Evolutionary conservation across 768 basidiomycete genomes (phyloP).

Genomic region (Termitomyces sp.): DNA sequence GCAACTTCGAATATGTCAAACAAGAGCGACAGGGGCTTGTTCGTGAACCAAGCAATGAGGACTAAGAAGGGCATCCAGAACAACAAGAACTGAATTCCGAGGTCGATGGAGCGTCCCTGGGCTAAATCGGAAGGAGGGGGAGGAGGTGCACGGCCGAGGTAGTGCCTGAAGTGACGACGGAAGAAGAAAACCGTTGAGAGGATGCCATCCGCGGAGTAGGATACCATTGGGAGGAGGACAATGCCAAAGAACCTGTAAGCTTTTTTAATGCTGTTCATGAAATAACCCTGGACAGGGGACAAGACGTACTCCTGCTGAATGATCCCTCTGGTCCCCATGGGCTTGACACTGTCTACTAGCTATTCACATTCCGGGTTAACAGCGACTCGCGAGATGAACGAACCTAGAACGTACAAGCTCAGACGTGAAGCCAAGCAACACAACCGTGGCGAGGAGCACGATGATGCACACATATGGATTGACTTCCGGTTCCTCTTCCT

Average conservation of each 20-base stretch:
- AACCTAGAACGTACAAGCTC: slow-evolving; percentile 53
- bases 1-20: slow-evolving; percentile 74
- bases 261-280: background rate
- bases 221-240: slow-evolving; percentile 67
- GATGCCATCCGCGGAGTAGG: slow-evolving; percentile 68
- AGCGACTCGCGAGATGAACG: background rate
- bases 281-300: background rate
- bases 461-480: slow-evolving; percentile 62
- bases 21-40: slow-evolving; percentile 58
- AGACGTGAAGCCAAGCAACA: slow-evolving; percentile 62
- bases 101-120: slow-evolving; percentile 67
- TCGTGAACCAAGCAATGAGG: slow-evolving; percentile 63
- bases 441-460: slow-evolving; percentile 51
- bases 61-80: slow-evolving; percentile 78
- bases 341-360: slow-evolving; percentile 63
- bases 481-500: slow-evolving; percentile 48
- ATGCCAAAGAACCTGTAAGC: slow-evolving; percentile 69
- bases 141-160: slow-evolving; percentile 33
- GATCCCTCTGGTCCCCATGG: slow-evolving; percentile 40
- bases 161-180: slow-evolving; percentile 37
- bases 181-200: slow-evolving; percentile 58
- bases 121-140: slow-evolving; percentile 53
- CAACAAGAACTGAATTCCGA: slow-evolving; percentile 76
- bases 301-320: slow-evolving; percentile 47
- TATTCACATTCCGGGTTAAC: slow-evolving; percentile 22